These are phyloP conservation scores for Tetraselmis chui DNA, from an alignment of 139 green algal species.

Conservation along the genomic window DNA sequence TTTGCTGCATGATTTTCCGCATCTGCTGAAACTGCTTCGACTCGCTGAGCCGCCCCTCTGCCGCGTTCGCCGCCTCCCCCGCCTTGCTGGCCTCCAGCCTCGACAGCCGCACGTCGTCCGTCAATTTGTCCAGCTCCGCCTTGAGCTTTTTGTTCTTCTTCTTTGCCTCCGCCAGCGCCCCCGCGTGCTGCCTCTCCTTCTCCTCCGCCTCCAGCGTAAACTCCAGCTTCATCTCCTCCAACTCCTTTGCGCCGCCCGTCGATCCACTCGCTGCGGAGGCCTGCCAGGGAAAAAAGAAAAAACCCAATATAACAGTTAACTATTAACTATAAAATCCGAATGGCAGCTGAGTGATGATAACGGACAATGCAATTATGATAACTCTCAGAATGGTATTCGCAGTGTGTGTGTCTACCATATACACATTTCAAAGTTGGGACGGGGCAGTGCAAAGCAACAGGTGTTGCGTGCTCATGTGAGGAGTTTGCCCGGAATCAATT, in stretches of 20 bases:
- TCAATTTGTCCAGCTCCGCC: background rate
- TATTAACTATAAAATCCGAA: no score
- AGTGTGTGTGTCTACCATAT: no score
- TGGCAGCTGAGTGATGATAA: no score
- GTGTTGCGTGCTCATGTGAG: no score
- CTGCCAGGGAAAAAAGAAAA: no score
- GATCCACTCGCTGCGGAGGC: no score
- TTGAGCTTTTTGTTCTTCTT: background rate
- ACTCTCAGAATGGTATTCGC: no score
- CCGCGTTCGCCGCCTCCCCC: background rate
- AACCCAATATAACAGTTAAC: no score
- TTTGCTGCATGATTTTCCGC: conserved; percentile 46
- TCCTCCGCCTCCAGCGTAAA: background rate
- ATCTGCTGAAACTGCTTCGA: conserved; percentile 48
- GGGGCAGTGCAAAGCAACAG: no score
- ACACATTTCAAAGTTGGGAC: no score
- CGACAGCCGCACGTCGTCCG: background rate
- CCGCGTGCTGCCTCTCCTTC: background rate
- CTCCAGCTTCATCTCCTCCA: background rate
- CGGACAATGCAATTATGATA: no score
- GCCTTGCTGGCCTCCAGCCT: background rate
- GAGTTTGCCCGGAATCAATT: no score
- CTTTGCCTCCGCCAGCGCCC: background rate
- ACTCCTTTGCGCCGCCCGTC: background rate
- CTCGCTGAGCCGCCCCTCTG: conserved; percentile 15